phyloP scores from a whole-genome alignment of 805 yeast species.

The Candida odintsovae region DNA sequence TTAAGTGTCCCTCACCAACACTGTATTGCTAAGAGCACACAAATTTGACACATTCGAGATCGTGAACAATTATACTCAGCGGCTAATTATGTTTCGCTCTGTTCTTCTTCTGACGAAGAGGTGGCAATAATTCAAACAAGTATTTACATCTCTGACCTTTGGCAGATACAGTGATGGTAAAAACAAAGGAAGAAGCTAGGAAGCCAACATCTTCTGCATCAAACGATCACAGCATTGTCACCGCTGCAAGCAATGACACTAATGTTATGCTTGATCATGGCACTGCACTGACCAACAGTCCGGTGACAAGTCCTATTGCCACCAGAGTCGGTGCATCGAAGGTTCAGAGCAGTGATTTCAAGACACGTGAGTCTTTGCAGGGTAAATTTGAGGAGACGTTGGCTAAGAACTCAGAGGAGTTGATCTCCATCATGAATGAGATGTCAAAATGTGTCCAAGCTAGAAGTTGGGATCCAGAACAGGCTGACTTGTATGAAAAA shows the following conservation, averaged over 20 bases:
- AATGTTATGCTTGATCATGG: not conserved
- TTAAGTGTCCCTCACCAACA: no score
- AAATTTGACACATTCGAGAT: no score
- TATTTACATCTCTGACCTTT: no score
- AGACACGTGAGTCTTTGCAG: not conserved
- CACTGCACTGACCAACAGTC: not conserved
- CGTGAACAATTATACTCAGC: not conserved
- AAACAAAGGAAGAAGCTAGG: not conserved
- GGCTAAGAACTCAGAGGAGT: not conserved
- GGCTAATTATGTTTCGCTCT: not conserved
- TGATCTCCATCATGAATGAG: slow-evolving; percentile 6
- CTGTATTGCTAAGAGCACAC: no score
- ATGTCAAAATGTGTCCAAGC: not conserved
- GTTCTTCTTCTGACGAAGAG: not conserved
- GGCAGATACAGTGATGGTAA: no score
- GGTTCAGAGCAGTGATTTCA: not conserved
- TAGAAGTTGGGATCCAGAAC: not conserved
- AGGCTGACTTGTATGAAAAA: not conserved
- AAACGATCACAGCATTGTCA: slow-evolving; percentile 5
- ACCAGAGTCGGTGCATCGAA: not conserved
- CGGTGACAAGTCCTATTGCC: slow-evolving; percentile 5
- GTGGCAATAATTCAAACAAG: not conserved
- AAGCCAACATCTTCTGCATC: not conserved
- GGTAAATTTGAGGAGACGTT: slow-evolving; percentile 1
- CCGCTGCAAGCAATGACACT: slow-evolving; percentile 3